Base-by-base conservation (phyloP, 140 eudicot species). In the Senecio squalidus region DNA sequence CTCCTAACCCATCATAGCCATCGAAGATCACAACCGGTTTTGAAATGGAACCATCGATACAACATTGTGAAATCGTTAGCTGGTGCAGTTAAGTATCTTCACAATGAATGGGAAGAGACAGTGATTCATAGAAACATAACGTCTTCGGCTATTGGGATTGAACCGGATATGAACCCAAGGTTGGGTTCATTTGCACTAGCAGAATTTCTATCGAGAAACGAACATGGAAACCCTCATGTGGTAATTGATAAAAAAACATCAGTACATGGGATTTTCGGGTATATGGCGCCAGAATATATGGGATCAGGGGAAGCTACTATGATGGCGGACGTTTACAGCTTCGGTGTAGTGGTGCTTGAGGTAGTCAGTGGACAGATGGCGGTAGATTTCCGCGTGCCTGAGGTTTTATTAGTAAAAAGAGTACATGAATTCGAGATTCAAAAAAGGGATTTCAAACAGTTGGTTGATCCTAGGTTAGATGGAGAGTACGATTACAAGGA, bases 61-160 rank as follows among this genome's bases (percentile, higher is more conserved):
- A 75, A 24, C 47, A 86, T 86, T n/a, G 47, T 91, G 77, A 81
- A 80, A 45, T 83, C 94, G 9, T 91, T 86, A 0, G 98, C 98
- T 6, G 72, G 83, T 3, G 98, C 96, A 0, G 48, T 91, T 64
- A 75, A 67, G 43, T 91, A 91, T 52, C 96, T 91, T 9, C 98
- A 91, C 23, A 84, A 83, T 39, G 96, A 86, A 73, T 90, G 98
- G 98, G 95, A 90, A 2, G 95, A 90, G 13, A 84, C 81, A 25
- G 98, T 91, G 45, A 73, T 91, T 13, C 98, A 86, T 54, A 77
- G 85, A 43, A 78, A 72, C 72, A 86, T 91, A 14, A 86, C 84
- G 28, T 91, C 96, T 11, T 83, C 94, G 0, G 86, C 98, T 2
- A 48, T 91, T 4, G 66, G 68, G 14, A 75, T 91, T 0, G 98